These are phyloP conservation scores for Phytophthora fragariaefolia DNA, from an alignment of 352 stramenopile species.

Conservation along the genomic window DNA sequence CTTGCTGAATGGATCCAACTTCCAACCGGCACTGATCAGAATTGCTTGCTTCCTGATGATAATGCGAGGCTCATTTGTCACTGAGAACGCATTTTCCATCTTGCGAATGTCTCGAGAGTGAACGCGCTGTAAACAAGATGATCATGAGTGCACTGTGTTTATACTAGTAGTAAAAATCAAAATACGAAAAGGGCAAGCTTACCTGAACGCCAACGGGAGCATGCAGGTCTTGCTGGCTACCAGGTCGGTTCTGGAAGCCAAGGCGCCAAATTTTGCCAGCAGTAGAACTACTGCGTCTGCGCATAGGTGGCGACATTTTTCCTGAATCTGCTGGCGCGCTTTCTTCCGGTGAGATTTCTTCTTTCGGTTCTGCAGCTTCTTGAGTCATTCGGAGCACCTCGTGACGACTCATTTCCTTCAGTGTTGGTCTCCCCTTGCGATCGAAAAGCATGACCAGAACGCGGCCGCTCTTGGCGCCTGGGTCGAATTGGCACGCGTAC, in stretches of 20 bases:
- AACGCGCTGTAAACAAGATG: slow-evolving; percentile 42
- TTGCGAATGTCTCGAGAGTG: slow-evolving; percentile 73
- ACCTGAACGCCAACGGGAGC: slow-evolving; percentile 42
- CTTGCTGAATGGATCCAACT: not conserved
- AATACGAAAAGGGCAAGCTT: not conserved
- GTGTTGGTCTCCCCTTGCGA: slow-evolving; percentile 42
- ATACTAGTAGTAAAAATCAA: not conserved
- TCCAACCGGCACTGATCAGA: slow-evolving; percentile 62
- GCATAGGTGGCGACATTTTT: slow-evolving; percentile 16
- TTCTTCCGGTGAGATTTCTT: slow-evolving; percentile 10
- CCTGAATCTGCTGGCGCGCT: slow-evolving; percentile 4
- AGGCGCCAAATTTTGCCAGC: slow-evolving; percentile 30
- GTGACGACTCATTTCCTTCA: slow-evolving; percentile 62
- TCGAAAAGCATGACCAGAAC: slow-evolving; percentile 60
- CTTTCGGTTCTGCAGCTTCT: slow-evolving; percentile 47
- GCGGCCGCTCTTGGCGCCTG: slow-evolving; percentile 44
- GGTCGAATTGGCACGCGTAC: slow-evolving; percentile 52
- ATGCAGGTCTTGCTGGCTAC: slow-evolving; percentile 31
- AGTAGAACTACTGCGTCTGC: slow-evolving; percentile 32
- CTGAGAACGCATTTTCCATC: slow-evolving; percentile 68
- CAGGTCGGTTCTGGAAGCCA: slow-evolving; percentile 18
- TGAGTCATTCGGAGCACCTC: slow-evolving; percentile 67
- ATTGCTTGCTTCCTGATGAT: slow-evolving; percentile 73
- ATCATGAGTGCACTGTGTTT: not conserved
- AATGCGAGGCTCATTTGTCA: slow-evolving; percentile 70